A percentile compares a stretch with the other conserved stretches of the same genome.
These are phyloP conservation scores for Akanthomyces uredinophilus DNA, from an alignment of 2,329 filamentous ascomycete species.

Conservation along the genomic window DNA sequence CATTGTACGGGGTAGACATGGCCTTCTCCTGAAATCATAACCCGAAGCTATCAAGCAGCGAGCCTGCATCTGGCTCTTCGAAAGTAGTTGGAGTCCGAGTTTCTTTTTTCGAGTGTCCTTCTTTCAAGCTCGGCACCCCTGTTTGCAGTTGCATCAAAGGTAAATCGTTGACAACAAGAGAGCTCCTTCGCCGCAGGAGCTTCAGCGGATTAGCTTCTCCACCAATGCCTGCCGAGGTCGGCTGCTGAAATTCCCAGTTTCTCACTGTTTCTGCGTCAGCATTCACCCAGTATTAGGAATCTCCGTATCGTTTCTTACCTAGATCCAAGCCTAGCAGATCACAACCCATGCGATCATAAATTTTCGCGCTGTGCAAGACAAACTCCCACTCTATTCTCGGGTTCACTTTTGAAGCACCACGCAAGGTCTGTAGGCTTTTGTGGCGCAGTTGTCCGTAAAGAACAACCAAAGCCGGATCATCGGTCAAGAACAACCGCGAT, in stretches of 20 bases:
- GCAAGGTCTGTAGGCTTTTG: slow-evolving; percentile 74
- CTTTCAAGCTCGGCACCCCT: slow-evolving; percentile 32
- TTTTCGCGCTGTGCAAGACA: slow-evolving; percentile 74
- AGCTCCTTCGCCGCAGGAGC: slow-evolving; percentile 66
- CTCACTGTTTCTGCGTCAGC: slow-evolving; percentile 46
- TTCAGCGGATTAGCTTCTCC: slow-evolving; percentile 59
- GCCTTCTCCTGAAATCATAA: slow-evolving; percentile 48
- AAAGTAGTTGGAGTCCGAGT: slow-evolving; percentile 71
- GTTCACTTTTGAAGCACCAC: slow-evolving; percentile 76
- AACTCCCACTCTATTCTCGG: slow-evolving; percentile 83
- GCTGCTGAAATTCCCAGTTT: slow-evolving; percentile 75
- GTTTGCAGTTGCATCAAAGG: slow-evolving; percentile 40
- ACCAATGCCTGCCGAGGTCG: slow-evolving; percentile 32
- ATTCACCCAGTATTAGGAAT: slow-evolving; percentile 10
- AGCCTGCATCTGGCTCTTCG: slow-evolving; percentile 85
- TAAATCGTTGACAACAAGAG: slow-evolving; percentile 73
- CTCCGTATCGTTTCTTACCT: slow-evolving; percentile 42
- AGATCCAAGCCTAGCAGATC: slow-evolving; percentile 84
- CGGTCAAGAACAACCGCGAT: slow-evolving; percentile 75
- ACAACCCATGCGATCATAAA: slow-evolving; percentile 90
- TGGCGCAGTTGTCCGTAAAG: slow-evolving; percentile 82
- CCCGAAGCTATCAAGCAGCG: slow-evolving; percentile 87
- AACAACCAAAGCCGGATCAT: slow-evolving; percentile 84
- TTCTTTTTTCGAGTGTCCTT: slow-evolving; percentile 29
- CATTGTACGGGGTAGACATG: not conserved